A percentile compares a stretch with the other conserved stretches of the same genome.
These are phyloP conservation scores for Eucalyptus curtisii DNA, from an alignment of 345 rosid genomes.

Conservation along the genomic window DNA sequence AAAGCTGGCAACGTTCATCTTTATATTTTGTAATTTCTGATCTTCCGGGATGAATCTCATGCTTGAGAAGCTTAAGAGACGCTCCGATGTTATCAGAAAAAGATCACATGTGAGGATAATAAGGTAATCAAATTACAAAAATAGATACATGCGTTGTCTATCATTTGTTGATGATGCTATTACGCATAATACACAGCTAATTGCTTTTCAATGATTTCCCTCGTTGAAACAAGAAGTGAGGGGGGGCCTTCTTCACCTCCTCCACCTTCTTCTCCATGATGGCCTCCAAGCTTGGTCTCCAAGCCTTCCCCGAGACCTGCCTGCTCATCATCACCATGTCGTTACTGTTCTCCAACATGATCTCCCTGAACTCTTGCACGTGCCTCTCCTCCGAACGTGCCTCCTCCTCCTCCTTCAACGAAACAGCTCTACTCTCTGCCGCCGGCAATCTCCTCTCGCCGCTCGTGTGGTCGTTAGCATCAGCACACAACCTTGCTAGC, in stretches of 20 bases:
- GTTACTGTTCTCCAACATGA: background rate
- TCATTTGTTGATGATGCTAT: background rate
- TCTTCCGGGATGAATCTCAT: background rate
- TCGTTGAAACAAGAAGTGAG: slow-evolving; percentile 14
- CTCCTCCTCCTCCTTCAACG: background rate
- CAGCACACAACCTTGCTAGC: slow-evolving; percentile 22
- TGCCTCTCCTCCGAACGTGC: slow-evolving; percentile 2
- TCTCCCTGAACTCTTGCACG: slow-evolving; percentile 1
- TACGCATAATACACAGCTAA: background rate
- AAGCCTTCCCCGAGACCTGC: slow-evolving; percentile 54
- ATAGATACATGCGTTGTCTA: background rate
- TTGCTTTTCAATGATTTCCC: background rate
- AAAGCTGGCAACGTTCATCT: background rate
- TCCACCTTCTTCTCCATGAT: slow-evolving; percentile 49
- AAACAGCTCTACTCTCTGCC: background rate
- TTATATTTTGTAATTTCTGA: background rate
- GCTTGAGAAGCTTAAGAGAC: background rate
- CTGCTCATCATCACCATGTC: slow-evolving; percentile 17
- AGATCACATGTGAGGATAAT: background rate
- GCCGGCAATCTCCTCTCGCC: background rate
- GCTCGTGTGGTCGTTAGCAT: background rate
- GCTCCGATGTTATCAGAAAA: background rate
- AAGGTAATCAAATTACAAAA: background rate
- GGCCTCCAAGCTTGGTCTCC: slow-evolving; percentile 70
- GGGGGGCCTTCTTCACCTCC: slow-evolving; percentile 13